phyloP scores from a whole-genome alignment of 2,329 filamentous ascomycete species.

The Emmonsiellopsis sp. region DNA sequence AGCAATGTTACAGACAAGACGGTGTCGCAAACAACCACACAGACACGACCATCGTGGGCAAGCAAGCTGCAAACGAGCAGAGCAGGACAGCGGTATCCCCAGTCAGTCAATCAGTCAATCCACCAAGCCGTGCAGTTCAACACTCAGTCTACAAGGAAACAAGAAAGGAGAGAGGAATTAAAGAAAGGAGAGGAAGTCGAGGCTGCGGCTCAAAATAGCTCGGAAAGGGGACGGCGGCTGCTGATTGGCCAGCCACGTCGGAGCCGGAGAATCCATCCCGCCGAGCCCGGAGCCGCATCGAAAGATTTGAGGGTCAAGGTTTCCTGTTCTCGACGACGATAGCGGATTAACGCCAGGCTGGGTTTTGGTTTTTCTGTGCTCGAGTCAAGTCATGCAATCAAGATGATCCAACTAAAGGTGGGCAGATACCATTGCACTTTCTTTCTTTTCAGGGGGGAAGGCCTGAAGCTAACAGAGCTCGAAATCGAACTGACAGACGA shows the following conservation, averaged over 20 bases:
- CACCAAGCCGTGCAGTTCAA: not conserved
- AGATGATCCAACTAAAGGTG: constrained; percentile 87
- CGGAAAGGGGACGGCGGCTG: not conserved
- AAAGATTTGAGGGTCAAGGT: not conserved
- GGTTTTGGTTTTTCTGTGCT: no score
- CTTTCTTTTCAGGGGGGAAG: constrained; percentile 8
- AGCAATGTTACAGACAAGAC: not conserved
- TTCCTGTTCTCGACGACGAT: not conserved
- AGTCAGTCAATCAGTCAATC: no score
- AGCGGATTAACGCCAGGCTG: not conserved
- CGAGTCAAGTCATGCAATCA: constrained; percentile 34
- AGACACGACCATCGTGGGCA: constrained; percentile 1
- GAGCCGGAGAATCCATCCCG: not conserved
- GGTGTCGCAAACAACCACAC: not conserved
- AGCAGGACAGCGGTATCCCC: not conserved
- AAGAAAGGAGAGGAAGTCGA: not conserved
- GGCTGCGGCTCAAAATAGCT: not conserved
- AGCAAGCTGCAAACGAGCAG: not conserved
- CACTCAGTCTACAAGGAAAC: not conserved
- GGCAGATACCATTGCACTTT: not conserved
- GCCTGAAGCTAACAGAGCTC: not conserved
- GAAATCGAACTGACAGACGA: constrained; percentile 52
- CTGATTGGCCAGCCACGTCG: not conserved
- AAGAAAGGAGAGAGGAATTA: not conserved
- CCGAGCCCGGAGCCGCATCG: not conserved